Conservation (phyloP, 352 stramenopile genomes). For the Pythium guiyangense region DNA sequence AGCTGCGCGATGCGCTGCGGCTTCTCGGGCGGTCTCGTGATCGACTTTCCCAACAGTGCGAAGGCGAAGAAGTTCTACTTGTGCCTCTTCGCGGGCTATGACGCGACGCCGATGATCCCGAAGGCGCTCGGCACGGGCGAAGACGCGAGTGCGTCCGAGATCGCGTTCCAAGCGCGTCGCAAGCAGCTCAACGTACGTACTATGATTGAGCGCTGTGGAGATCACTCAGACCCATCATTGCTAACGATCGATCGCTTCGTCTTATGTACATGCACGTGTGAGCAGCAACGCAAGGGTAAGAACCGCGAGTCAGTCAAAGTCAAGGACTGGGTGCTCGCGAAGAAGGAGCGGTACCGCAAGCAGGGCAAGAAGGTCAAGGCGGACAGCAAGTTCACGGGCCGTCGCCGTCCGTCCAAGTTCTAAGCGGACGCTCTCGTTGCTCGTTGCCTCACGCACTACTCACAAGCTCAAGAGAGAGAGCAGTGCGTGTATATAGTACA, state of each 20-base stretch:
- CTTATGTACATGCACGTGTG: conserved; percentile 1
- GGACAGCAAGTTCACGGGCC: conserved; percentile 98
- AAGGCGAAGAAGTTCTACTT: conserved; percentile 99
- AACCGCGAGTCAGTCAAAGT: conserved; percentile 52
- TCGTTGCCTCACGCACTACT: background rate
- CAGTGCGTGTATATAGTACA: conserved; percentile 52
- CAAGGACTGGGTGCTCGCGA: conserved; percentile 96
- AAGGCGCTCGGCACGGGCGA: conserved; percentile 71
- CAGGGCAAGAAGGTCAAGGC: conserved; percentile 97
- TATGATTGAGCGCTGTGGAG: background rate
- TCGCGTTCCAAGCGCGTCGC: conserved; percentile 56
- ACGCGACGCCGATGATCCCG: conserved; percentile 70
- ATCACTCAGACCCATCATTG: background rate
- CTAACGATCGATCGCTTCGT: conserved; percentile 1
- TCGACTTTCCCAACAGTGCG: conserved; percentile 99
- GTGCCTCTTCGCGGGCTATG: conserved; percentile 95
- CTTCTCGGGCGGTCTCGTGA: conserved; percentile 95
- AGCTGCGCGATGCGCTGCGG: conserved; percentile 85
- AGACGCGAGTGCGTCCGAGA: conserved; percentile 28
- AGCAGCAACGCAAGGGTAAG: conserved; percentile 49
- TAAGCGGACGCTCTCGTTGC: conserved; percentile 40
- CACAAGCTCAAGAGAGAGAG: conserved; percentile 6
- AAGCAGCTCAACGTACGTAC: conserved; percentile 50
- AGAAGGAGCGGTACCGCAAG: conserved; percentile 97
- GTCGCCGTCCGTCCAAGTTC: conserved; percentile 94